Percentiles rank a stretch among this genome's conserved stretches.
phyloP scores from a whole-genome alignment of 371 early-diverging fungal genomes.

The Mucor circinelloides region DNA sequence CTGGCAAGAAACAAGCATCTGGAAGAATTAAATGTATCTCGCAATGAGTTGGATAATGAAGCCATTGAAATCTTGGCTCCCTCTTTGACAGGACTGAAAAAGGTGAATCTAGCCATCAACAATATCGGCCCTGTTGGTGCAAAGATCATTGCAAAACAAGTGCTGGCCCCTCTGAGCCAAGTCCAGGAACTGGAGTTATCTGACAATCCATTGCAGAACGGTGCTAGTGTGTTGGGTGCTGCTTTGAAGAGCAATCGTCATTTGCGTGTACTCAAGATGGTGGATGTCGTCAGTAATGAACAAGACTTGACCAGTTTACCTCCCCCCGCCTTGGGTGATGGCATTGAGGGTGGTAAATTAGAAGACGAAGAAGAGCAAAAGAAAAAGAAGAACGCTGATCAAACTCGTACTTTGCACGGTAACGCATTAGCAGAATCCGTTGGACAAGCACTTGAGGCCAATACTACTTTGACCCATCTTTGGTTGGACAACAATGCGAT shows the following conservation, averaged over 20 bases:
- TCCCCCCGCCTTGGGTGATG: constrained; percentile 27
- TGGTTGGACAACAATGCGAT: constrained; percentile 59
- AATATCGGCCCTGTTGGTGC: constrained; percentile 43
- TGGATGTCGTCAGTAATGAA: constrained; percentile 38
- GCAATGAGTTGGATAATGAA: constrained; percentile 52
- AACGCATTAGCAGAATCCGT: constrained; percentile 45
- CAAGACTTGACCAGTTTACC: constrained; percentile 35
- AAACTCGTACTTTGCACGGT: constrained; percentile 41
- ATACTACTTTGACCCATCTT: constrained; percentile 38
- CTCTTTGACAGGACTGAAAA: constrained; percentile 25
- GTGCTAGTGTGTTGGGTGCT: constrained; percentile 40
- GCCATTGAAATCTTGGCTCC: constrained; percentile 32
- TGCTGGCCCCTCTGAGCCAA: constrained; percentile 9
- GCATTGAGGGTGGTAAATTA: constrained; percentile 3
- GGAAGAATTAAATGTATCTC: constrained; percentile 45
- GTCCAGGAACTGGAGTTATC: constrained; percentile 55
- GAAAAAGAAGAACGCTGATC: constrained; percentile 15
- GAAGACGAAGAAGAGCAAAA: constrained; percentile 19
- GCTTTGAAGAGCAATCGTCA: constrained; percentile 38
- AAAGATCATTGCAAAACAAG: constrained; percentile 26
- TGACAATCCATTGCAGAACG: constrained; percentile 56
- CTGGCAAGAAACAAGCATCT: constrained; percentile 35
- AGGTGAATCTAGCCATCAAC: constrained; percentile 51
- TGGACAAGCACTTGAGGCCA: constrained; percentile 29
- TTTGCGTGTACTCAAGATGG: constrained; percentile 46